Base-by-base conservation (phyloP, 1,284 basidiomycete genomes). In the Pseudozyma sp. region DNA sequence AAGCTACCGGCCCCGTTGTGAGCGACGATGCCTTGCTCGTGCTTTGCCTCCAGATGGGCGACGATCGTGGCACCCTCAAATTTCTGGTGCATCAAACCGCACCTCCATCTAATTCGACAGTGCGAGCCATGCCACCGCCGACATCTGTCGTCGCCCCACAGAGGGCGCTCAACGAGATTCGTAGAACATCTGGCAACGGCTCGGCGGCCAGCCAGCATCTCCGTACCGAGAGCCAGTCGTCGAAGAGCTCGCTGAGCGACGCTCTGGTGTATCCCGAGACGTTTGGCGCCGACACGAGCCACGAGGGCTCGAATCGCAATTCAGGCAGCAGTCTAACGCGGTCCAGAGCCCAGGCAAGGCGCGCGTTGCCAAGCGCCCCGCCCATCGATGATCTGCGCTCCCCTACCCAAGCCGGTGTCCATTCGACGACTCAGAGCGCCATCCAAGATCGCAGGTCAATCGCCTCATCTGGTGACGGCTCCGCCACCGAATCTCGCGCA, bases 61-160 rank as follows among this genome's bases (percentile, higher is more conserved):
- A 84, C 53, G 78, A 83, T 42, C 78, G 72, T 24, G 82, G 82
- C 63, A 80, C 75, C 1, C 70, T 84, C 64, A 84, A 84, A 53
- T 84, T 84, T 47, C 63, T 81, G 44, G 72, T 84, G 14, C 67
- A 79, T 43, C 68, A 79, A 42, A 72, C 60, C 7, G 69, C 68
- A 10, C 75, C 77, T 5, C 57, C 75, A 5, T 31, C 58, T 40
- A 62, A 77, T 24, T 46, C 73, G 8, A 68, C 57, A 7, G 59
- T 56, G 9, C 62, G 71, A 39, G 69, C 74, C 29, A 54, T 79
- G 67, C 69, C 75, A 8, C 78, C 78, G 11, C 77, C 75, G 1
- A 63, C 68, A 14, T 57, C 73, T 11, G 33, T 50, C 17, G 30
- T 35, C 29, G 68, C 42, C n/a, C 60, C 66, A 11, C 64, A 54